Percentiles rank a stretch among this genome's conserved stretches.
Conservation (phyloP, 352 stramenopile genomes). For the Phytophthora rubi region DNA sequence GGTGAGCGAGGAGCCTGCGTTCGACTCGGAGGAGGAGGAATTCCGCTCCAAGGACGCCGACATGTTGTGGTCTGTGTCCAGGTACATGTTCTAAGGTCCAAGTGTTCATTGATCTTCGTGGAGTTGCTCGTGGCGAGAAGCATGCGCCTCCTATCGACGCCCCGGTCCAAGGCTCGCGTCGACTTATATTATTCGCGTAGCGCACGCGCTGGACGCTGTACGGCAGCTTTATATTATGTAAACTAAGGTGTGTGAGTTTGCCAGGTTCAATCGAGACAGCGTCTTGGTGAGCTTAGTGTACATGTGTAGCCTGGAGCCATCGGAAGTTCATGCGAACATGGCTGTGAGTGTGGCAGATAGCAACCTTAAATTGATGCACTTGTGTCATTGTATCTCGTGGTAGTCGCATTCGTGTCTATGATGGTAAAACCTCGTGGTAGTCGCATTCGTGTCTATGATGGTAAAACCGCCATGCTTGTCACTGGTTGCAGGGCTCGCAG, state of each 20-base stretch:
- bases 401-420: slow-evolving; percentile 1
- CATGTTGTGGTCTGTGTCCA: slow-evolving; percentile 60
- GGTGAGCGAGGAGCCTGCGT: slow-evolving; percentile 33
- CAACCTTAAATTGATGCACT: slow-evolving; percentile 30
- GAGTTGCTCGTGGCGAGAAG: slow-evolving; percentile 26
- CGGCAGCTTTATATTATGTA: slow-evolving; percentile 30
- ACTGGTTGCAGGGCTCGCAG: neutral
- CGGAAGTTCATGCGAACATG: slow-evolving; percentile 30
- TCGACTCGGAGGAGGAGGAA: slow-evolving; percentile 58
- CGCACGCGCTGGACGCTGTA: slow-evolving; percentile 25
- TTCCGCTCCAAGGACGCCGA: slow-evolving; percentile 64
- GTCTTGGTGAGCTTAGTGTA: slow-evolving; percentile 20
- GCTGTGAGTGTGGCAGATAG: slow-evolving; percentile 3
- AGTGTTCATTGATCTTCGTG: slow-evolving; percentile 8
- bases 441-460: slow-evolving; percentile 2
- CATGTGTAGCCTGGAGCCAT: slow-evolving; percentile 18
- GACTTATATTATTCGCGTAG: slow-evolving; percentile 41
- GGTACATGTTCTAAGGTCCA: slow-evolving; percentile 58
- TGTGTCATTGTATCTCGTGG: slow-evolving; percentile 18
- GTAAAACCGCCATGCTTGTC: slow-evolving; percentile 13
- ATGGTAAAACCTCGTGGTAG: neutral
- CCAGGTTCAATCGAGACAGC: slow-evolving; percentile 14
- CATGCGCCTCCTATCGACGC: slow-evolving; percentile 18
- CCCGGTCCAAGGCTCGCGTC: slow-evolving; percentile 12
- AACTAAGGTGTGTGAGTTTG: slow-evolving; percentile 39